A percentile compares a stretch with the other conserved stretches of the same genome.
phyloP scores from a whole-genome alignment of 2,329 filamentous ascomycete species.

The Botryotinia calthae region DNA sequence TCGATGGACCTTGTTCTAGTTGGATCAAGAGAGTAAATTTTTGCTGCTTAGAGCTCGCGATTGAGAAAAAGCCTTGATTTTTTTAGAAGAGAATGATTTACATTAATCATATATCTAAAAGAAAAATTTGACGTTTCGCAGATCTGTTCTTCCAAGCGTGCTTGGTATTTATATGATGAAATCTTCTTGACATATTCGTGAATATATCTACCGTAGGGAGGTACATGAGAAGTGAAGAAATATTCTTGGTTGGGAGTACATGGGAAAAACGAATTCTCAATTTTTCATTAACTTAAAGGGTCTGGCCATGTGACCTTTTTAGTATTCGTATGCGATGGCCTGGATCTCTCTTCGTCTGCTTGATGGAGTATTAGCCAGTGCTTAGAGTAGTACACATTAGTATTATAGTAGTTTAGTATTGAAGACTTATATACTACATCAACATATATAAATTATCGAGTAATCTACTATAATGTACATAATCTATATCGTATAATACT shows the following conservation, averaged over 20 bases:
- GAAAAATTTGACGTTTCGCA: neutral
- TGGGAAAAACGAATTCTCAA: neutral
- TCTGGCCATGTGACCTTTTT: neutral
- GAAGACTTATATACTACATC: no score
- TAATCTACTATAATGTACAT: no score
- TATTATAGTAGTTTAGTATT: no score
- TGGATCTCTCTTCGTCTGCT: neutral
- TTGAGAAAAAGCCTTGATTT: neutral
- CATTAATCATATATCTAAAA: neutral
- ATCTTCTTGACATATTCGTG: neutral
- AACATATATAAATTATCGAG: no score
- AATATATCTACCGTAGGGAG: accelerated
- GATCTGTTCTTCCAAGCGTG: neutral
- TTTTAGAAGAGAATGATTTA: neutral
- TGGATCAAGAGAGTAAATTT: neutral
- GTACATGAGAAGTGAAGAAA: neutral
- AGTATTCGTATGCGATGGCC: neutral
- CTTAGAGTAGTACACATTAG: neutral
- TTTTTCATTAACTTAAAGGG: neutral
- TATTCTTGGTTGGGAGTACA: neutral
- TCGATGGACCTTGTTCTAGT: neutral
- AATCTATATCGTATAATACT: no score
- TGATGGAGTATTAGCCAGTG: neutral
- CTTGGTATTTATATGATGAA: neutral
- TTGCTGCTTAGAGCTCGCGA: neutral